Evolutionary conservation across 164 flowering plant genomes (phyloP).

Genomic region (Annona squamosa): DNA sequence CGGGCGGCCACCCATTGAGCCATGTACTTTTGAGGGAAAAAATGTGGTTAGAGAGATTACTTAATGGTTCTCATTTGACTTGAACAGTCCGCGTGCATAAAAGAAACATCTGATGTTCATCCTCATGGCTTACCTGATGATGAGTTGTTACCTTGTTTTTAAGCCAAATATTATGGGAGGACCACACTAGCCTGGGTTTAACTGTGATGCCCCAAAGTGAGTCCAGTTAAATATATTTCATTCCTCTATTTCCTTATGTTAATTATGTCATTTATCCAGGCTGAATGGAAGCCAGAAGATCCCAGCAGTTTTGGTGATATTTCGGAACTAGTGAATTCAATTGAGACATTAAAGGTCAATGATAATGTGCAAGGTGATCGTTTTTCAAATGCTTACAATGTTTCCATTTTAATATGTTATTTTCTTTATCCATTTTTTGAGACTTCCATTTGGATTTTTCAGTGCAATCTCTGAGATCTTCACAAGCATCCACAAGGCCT

Average conservation of each 20-base stretch:
- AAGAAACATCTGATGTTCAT: background rate
- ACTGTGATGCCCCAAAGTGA: background rate
- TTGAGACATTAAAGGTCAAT: conserved; percentile 19
- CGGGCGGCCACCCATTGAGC: background rate
- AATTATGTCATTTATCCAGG: conserved; percentile 14
- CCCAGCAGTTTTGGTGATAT: conserved; percentile 28
- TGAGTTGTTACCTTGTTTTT: background rate
- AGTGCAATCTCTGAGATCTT: conserved; percentile 56
- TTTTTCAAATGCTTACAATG: background rate
- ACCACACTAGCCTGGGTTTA: background rate
- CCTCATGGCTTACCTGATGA: background rate
- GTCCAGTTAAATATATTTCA: background rate
- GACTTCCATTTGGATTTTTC: conserved; percentile 10
- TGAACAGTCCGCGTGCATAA: background rate
- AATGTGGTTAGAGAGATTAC: background rate
- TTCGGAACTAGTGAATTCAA: conserved; percentile 21
- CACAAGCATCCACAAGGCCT: conserved; percentile 36
- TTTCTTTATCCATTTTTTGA: background rate
- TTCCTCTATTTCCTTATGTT: background rate
- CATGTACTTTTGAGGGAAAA: background rate
- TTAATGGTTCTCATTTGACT: background rate
- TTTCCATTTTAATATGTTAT: background rate
- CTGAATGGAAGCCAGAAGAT: conserved; percentile 35
- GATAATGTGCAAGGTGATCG: conserved; percentile 18
- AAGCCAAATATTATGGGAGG: background rate